Base-by-base conservation (phyloP, 2,329 filamentous ascomycete genomes). In the Emericellopsis atlantica region DNA sequence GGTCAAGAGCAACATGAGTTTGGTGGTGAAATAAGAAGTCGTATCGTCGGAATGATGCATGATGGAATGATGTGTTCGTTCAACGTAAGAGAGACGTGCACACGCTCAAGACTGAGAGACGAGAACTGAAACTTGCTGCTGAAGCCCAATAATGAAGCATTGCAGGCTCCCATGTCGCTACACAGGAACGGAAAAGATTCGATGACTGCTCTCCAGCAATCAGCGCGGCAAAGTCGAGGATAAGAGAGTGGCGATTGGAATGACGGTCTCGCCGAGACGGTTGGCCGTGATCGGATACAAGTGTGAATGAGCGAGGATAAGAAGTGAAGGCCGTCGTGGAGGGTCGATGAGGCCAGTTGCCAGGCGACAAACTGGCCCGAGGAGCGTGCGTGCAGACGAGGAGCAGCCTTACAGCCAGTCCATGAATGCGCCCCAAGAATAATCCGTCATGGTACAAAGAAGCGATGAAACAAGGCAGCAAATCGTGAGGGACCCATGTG, bases 391-490 rank as follows among this genome's bases (percentile, higher is more conserved):
- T 16, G 26, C 9, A 32, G 24, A 36, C 39, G 59, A 62, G 26
- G 61, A 62, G 62, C 59, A 73, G 74, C 73, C 72, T 78, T 66
- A 72, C 71, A 72, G 72, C 72, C 73, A 71, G 66, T 68, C 66
- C 74, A 66, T 77, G 71, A 63, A 62, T 61, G 61, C 21, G 36
- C 36, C 36, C 33, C 33, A 35, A 35, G 33, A 16, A 15, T 15
- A n/a, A 16, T 5, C 33, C 33, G 33, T 6, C 18, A 40, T 11
- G 22, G 39, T 32, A 14, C 29, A 21, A n/a, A 40, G 23, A 35
- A 35, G n/a, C 26, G 15, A 39, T 15, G 15, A 8, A n/a, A 15
- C 11, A 34, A 7, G 4, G 18, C 23, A 40, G 32, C 23, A 32
- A 33, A 33, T n/a, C 34, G 23, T 12, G 23, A 35, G 15, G 21